Evolutionary conservation across 306 rosid species (phyloP).

Genomic region (Arachis hypogaea): DNA sequence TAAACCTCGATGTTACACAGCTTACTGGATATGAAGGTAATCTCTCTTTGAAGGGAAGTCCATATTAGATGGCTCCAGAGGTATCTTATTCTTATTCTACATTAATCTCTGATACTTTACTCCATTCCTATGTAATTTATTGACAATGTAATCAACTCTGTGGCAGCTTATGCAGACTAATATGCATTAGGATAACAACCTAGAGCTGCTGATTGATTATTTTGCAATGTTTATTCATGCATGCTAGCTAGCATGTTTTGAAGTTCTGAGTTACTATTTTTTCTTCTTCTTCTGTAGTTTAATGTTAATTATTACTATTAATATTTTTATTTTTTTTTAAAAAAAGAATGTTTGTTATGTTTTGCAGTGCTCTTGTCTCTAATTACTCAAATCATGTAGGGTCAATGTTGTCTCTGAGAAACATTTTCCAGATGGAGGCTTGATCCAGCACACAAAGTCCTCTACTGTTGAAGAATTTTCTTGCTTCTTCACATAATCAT

Average conservation of each 20-base stretch:
- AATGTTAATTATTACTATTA: neutral
- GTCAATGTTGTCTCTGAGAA: conserved; percentile 38
- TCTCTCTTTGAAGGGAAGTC: too few species aligned
- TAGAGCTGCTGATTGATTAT: conserved; percentile 11
- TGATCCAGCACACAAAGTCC: conserved; percentile 40
- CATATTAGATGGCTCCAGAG: too few species aligned
- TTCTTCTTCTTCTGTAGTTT: neutral
- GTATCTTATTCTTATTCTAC: too few species aligned
- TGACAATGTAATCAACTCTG: neutral
- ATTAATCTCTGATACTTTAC: too few species aligned
- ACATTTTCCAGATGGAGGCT: conserved; percentile 35
- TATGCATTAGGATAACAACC: neutral
- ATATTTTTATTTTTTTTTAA: neutral
- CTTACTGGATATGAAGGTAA: too few species aligned
- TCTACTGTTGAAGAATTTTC: too few species aligned
- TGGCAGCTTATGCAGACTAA: too few species aligned
- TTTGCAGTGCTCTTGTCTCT: conserved; percentile 42
- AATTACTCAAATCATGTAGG: conserved; percentile 47
- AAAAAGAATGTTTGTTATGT: conserved; percentile 26
- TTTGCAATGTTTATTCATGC: conserved; percentile 1
- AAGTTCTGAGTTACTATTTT: neutral
- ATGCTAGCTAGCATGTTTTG: conserved; percentile 18
- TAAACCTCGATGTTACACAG: too few species aligned
- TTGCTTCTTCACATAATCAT: too few species aligned
- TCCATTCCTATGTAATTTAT: too few species aligned